phyloP scores from a whole-genome alignment of 805 yeast species.

The Candida xyloterini region DNA sequence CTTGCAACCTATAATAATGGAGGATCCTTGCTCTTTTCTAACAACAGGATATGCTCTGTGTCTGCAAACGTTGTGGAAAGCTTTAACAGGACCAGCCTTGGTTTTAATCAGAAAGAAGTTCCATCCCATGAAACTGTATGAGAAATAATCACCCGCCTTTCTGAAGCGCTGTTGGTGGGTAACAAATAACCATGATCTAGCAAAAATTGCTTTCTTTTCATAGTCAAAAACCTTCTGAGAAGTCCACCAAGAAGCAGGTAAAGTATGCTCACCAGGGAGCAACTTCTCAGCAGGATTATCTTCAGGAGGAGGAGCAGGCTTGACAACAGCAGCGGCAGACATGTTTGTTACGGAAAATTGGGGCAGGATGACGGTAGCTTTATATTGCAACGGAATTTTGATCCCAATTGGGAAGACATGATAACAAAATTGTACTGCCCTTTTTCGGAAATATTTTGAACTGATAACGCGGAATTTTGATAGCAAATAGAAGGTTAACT shows the following conservation, averaged over 20 bases:
- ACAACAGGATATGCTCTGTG: slow-evolving; percentile 65
- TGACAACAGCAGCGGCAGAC: slow-evolving; percentile 28
- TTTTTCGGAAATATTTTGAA: slow-evolving; percentile 7
- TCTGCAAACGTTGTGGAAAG: slow-evolving; percentile 64
- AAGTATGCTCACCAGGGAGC: slow-evolving; percentile 46
- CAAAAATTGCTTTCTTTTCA: slow-evolving; percentile 56
- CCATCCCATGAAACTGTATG: slow-evolving; percentile 49
- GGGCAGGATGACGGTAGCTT: neutral
- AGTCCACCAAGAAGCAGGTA: slow-evolving; percentile 68
- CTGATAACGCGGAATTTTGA: slow-evolving; percentile 11
- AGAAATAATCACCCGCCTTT: slow-evolving; percentile 56
- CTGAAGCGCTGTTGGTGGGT: slow-evolving; percentile 50
- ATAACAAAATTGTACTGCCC: slow-evolving; percentile 2
- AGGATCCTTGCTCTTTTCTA: slow-evolving; percentile 56
- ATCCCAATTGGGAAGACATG: slow-evolving; percentile 6
- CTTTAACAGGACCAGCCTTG: slow-evolving; percentile 50
- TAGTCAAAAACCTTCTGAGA: slow-evolving; percentile 55
- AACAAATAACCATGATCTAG: slow-evolving; percentile 54
- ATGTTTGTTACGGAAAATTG: slow-evolving; percentile 7
- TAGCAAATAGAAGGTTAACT: slow-evolving; percentile 1
- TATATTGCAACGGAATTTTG: slow-evolving; percentile 8
- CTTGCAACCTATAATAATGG: slow-evolving; percentile 54
- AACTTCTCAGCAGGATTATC: slow-evolving; percentile 30
- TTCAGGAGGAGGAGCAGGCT: slow-evolving; percentile 29
- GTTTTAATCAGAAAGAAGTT: slow-evolving; percentile 55